Evolutionary conservation across 345 rosid genomes (phyloP).

Genomic region (Lepidium sativum): DNA sequence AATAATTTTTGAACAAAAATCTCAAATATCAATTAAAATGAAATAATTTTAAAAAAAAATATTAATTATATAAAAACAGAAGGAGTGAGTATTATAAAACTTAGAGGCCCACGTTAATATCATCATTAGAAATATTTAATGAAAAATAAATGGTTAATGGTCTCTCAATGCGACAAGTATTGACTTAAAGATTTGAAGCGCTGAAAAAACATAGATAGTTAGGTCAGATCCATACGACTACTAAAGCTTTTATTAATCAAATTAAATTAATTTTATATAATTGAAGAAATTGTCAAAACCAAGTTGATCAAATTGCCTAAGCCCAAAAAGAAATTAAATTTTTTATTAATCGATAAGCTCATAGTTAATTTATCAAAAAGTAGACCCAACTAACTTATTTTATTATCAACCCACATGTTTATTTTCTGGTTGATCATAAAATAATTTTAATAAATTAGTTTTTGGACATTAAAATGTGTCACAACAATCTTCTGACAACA

Average conservation of each 20-base stretch:
- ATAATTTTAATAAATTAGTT: neutral
- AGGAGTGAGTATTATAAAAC: too few species aligned
- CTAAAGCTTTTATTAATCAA: neutral
- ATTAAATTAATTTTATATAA: neutral
- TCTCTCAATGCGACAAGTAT: slow-evolving; percentile 8
- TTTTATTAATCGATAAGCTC: neutral
- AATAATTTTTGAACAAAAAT: too few species aligned
- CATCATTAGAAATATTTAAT: neutral
- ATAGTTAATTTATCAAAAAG: neutral
- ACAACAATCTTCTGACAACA: slow-evolving; percentile 6
- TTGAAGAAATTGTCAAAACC: slow-evolving; percentile 6
- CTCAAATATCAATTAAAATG: too few species aligned
- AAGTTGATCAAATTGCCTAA: slow-evolving; percentile 20
- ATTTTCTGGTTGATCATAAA: neutral
- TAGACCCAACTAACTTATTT: neutral
- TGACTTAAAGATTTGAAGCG: slow-evolving; percentile 20
- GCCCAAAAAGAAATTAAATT: neutral
- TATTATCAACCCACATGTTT: slow-evolving; percentile 3
- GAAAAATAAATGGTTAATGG: neutral
- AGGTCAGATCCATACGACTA: slow-evolving; percentile 22
- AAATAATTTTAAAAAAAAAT: too few species aligned
- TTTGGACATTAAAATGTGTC: slow-evolving; percentile 6
- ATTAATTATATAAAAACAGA: too few species aligned
- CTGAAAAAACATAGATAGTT: slow-evolving; percentile 15
- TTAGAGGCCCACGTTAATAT: too few species aligned